phyloP scores from a whole-genome alignment of 805 yeast species.

The Metschnikowia sp. region DNA sequence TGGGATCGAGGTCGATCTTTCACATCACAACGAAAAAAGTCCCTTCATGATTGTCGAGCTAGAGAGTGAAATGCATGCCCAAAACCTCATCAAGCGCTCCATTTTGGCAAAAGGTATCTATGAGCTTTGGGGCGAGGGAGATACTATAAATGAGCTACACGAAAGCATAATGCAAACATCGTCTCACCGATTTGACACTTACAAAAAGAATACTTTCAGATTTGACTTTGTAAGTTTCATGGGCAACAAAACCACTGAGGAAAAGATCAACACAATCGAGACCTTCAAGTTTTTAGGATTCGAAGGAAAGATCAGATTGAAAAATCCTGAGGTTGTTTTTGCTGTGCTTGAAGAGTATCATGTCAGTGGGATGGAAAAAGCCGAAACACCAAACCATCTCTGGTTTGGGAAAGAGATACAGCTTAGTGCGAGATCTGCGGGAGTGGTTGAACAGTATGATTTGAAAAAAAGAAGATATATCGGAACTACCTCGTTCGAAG shows the following conservation, averaged over 20 bases:
- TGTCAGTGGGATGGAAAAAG: conserved; percentile 45
- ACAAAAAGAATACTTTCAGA: conserved; percentile 57
- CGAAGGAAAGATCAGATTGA: conserved; percentile 75
- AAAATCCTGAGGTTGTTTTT: conserved; percentile 67
- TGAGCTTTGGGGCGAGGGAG: conserved; percentile 80
- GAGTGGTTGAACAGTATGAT: conserved; percentile 73
- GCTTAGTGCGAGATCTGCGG: conserved; percentile 56
- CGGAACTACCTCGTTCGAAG: conserved; percentile 96
- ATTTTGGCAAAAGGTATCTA: conserved; percentile 73
- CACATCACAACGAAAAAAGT: conserved; percentile 49
- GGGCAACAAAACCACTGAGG: conserved; percentile 54
- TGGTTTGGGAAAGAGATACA: conserved; percentile 78
- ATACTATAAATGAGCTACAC: conserved; percentile 55
- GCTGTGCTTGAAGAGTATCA: conserved; percentile 73
- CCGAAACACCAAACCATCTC: conserved; percentile 48
- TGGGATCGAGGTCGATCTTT: conserved; percentile 55
- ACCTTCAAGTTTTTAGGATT: conserved; percentile 67
- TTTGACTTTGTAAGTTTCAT: conserved; percentile 78
- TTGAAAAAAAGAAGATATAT: conserved; percentile 79
- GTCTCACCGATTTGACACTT: conserved; percentile 31
- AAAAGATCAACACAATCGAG: conserved; percentile 62
- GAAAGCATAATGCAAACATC: conserved; percentile 36
- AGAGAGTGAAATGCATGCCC: conserved; percentile 65
- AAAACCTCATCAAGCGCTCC: conserved; percentile 58
- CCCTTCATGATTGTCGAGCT: conserved; percentile 76